Evolutionary conservation across 1,284 basidiomycete species (phyloP).

Genomic region (Malassezia equina): DNA sequence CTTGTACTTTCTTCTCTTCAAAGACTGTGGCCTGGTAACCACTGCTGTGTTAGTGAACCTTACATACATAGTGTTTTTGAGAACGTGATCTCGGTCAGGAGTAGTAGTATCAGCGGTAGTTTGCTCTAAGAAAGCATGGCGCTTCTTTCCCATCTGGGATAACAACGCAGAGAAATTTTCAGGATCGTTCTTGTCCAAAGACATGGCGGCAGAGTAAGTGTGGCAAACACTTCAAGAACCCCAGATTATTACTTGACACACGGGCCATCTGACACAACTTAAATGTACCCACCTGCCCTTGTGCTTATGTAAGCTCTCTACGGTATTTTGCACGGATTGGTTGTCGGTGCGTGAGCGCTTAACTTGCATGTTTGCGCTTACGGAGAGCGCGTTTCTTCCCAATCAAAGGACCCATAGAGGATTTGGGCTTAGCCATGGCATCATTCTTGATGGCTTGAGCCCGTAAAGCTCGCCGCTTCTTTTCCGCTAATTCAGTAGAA

Average conservation of each 20-base stretch:
- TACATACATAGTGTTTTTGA: constrained; percentile 8
- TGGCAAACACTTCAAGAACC: neutral
- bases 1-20: constrained; percentile 51
- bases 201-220: neutral
- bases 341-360: neutral
- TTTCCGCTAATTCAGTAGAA: neutral
- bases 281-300: neutral
- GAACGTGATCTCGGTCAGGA: constrained; percentile 4
- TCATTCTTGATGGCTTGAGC: constrained; percentile 10
- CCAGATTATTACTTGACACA: neutral
- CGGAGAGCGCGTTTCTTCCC: constrained; percentile 40
- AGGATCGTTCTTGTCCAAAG: neutral
- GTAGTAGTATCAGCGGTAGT: neutral
- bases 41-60: neutral
- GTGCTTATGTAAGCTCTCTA: neutral
- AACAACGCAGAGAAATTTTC: neutral
- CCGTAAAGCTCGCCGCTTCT: neutral
- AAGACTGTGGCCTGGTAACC: constrained; percentile 46
- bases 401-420: constrained; percentile 32
- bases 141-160: constrained; percentile 6
- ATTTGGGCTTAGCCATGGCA: neutral
- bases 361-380: constrained; percentile 11
- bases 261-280: neutral
- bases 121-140: neutral
- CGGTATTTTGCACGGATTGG: neutral